Conservation (phyloP, 352 stramenopile species). For the Globisporangium echinulatum region DNA sequence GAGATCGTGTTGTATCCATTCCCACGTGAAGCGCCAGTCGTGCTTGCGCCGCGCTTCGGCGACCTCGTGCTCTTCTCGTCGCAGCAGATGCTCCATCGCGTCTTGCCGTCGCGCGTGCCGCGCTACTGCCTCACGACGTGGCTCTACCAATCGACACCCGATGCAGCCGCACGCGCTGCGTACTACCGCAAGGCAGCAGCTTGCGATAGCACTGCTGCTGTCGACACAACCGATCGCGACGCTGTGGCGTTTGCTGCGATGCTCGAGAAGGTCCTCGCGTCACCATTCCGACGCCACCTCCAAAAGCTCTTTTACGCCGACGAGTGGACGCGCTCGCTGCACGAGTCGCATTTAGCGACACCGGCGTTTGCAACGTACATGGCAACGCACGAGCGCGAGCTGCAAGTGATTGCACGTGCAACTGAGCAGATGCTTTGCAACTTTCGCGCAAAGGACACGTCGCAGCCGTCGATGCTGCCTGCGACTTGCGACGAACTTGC, state of each 20-base stretch:
- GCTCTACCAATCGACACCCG: conserved; percentile 39
- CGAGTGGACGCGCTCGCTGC: conserved; percentile 53
- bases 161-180: conserved; percentile 14
- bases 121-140: conserved; percentile 68
- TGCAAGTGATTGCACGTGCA: conserved; percentile 40
- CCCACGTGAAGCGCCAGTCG: conserved; percentile 30
- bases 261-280: conserved; percentile 47
- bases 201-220: neutral
- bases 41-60: conserved; percentile 50
- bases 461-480: conserved; percentile 22
- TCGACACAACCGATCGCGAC: neutral
- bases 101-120: conserved; percentile 39
- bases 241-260: conserved; percentile 19
- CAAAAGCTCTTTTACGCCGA: conserved; percentile 45
- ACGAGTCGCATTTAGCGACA: conserved; percentile 48
- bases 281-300: conserved; percentile 57
- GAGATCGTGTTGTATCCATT: conserved; percentile 84
- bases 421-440: conserved; percentile 53
- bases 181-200: conserved; percentile 16
- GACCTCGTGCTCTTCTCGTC: conserved; percentile 76
- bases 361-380: conserved; percentile 56
- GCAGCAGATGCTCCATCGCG: conserved; percentile 74
- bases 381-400: conserved; percentile 44
- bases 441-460: conserved; percentile 38
- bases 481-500: conserved; percentile 23